These are phyloP conservation scores for Dillenia suffruticosa DNA, from an alignment of 164 flowering plant species.

Conservation along the genomic window DNA sequence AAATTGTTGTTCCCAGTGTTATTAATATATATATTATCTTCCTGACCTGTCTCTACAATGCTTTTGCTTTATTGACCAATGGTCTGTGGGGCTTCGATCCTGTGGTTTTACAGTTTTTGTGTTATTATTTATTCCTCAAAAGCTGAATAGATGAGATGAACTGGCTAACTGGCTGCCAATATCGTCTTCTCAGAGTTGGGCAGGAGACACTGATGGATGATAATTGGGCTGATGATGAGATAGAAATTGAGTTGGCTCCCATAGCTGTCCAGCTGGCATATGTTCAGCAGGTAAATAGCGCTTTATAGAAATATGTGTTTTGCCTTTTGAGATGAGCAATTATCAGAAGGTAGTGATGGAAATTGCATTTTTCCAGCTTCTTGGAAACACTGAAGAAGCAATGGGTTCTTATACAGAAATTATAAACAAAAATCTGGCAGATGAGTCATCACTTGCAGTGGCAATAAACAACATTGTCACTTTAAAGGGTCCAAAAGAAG, in stretches of 20 bases:
- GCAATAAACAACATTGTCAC: conserved; percentile 81
- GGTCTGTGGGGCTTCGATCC: too few relatives aligned
- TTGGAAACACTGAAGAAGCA: conserved; percentile 73
- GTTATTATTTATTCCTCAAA: too few relatives aligned
- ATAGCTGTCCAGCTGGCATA: conserved; percentile 88
- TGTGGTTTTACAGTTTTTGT: too few relatives aligned
- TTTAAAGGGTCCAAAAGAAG: conserved; percentile 76
- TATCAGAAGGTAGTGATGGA: conserved; percentile 7
- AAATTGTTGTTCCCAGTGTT: too few relatives aligned
- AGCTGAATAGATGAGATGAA: too few relatives aligned
- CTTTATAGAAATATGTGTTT: not conserved
- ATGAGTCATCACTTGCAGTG: conserved; percentile 80
- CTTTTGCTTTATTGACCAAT: too few relatives aligned
- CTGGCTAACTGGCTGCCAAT: too few relatives aligned
- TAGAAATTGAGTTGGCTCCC: conserved; percentile 92
- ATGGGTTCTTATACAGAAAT: conserved; percentile 49
- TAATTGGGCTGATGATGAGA: conserved; percentile 79
- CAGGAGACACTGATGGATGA: conserved; percentile 88
- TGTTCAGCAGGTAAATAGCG: conserved; percentile 70
- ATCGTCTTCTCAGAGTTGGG: conserved; percentile 60
- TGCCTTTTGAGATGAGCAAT: not conserved
- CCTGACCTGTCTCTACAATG: too few relatives aligned
- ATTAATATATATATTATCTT: too few relatives aligned
- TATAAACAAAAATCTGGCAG: conserved; percentile 64
- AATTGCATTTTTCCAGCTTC: conserved; percentile 40